phyloP scores from a whole-genome alignment of 345 rosid genomes.

The Acer yangbiense region DNA sequence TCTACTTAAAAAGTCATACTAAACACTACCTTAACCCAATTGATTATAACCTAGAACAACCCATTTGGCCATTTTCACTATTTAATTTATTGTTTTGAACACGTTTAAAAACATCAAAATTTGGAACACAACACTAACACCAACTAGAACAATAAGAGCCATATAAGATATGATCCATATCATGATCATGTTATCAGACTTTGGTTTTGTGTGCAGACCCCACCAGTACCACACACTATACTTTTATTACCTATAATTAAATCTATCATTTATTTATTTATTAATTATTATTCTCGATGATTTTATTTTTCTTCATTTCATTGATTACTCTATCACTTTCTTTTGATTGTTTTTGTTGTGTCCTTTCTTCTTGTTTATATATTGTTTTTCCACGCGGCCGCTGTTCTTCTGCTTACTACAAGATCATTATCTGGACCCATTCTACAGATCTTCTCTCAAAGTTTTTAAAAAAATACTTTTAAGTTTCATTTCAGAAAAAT shows the following conservation, averaged over 20 bases:
- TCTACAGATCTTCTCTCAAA: neutral
- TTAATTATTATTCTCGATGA: too few species aligned
- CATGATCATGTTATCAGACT: neutral
- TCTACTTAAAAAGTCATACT: too few species aligned
- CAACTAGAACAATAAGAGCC: neutral
- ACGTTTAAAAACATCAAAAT: neutral
- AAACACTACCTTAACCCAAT: too few species aligned
- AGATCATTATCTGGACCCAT: neutral
- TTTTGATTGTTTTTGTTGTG: neutral
- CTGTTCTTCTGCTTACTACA: neutral
- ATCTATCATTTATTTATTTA: too few species aligned
- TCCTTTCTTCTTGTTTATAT: neutral
- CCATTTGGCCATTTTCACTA: neutral
- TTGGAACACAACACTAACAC: neutral
- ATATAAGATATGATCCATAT: neutral
- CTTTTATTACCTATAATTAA: neutral
- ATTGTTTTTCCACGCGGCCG: neutral
- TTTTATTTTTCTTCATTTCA: neutral
- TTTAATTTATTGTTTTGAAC: neutral
- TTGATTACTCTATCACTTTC: neutral
- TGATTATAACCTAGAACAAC: too few species aligned
- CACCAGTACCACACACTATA: neutral
- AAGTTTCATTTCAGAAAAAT: too few species aligned
- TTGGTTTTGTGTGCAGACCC: neutral
- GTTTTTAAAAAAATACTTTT: neutral